These are phyloP conservation scores for Moesziomyces sp. DNA, from an alignment of 1,284 basidiomycete species.

Conservation along the genomic window DNA sequence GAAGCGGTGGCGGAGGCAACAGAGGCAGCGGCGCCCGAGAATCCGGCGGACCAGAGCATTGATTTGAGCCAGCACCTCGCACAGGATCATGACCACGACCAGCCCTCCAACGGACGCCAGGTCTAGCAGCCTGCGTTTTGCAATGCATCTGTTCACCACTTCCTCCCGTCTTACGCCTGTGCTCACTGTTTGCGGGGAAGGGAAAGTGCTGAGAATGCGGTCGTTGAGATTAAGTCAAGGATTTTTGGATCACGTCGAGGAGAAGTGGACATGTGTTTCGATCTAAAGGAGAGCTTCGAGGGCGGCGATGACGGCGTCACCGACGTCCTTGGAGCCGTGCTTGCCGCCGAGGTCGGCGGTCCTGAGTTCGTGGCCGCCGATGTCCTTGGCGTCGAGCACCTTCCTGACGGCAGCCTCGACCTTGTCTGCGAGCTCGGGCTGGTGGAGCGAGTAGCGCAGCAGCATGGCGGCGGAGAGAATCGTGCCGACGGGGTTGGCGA, in stretches of 20 bases:
- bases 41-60: not conserved
- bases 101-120: not conserved
- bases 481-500: constrained; percentile 96
- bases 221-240: no score
- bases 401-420: constrained; percentile 90
- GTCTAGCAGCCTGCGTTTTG: not conserved
- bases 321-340: constrained; percentile 80
- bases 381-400: constrained; percentile 79
- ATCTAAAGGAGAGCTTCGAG: constrained; percentile 74
- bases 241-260: no score
- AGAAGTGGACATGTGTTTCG: not conserved
- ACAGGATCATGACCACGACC: constrained; percentile 13
- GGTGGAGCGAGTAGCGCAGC: constrained; percentile 90
- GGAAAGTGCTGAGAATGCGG: no score
- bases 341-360: constrained; percentile 90
- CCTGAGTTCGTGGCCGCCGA: constrained; percentile 82
- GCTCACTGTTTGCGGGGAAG: no score
- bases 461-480: constrained; percentile 96
- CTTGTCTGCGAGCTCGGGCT: constrained; percentile 78
- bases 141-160: no score
- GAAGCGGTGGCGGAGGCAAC: not conserved
- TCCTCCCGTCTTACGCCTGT: no score
- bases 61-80: constrained; percentile 24
- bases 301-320: constrained; percentile 83
- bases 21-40: constrained; percentile 1